Evolutionary conservation across 805 yeast genomes (phyloP), one percentile per base, ranked within the genome.

Genomic region (Wickerhamomyces alni): DNA sequence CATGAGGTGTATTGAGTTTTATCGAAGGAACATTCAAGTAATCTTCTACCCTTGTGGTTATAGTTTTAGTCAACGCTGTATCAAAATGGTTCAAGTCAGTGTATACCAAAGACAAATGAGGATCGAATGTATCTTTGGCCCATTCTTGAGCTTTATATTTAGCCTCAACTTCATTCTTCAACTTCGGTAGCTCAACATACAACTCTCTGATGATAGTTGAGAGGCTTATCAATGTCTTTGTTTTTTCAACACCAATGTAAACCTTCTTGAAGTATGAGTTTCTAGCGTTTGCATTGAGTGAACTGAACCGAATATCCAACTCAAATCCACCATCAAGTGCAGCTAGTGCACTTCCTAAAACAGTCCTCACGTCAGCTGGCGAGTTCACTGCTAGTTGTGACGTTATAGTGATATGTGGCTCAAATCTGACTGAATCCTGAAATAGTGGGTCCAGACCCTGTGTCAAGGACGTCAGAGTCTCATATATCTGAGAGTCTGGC

Each of bases 361-460:
- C 74, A 25, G 69, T 66, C 44, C 74, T 74, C 1, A 78, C 82
- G 42, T 81, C 86, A 12, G 74, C 74, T 31, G 70, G 69, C 11
- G 70, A 64, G 19, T 66, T 58, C 21, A 80, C 62, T 2, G 59
- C 63, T 25, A 85, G 63, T 41, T 75, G 72, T n/a, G 87, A 70
- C 2, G 87, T 77, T 21, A 85, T 68, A 2, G 95, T 86, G 27
- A 86, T 69, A 55, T 85, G 95, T 3, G 95, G 95, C 45, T 76
- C 83, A 50, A 84, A 79, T 24, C 52, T 57, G 2, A 83, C 82
- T 1, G 87, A 78, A 37, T 78, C 82, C 10, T 84, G 83, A 52
- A 85, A 82, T n/a, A 83, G 62, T 1, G 89, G 80, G 32, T 72
- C 74, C 27, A 85, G 58, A 9, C 87, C 79, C n/a, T 72, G 64